Evolutionary conservation across 2,329 filamentous ascomycete genomes (phyloP).

Genomic region (Balansia obtecta): DNA sequence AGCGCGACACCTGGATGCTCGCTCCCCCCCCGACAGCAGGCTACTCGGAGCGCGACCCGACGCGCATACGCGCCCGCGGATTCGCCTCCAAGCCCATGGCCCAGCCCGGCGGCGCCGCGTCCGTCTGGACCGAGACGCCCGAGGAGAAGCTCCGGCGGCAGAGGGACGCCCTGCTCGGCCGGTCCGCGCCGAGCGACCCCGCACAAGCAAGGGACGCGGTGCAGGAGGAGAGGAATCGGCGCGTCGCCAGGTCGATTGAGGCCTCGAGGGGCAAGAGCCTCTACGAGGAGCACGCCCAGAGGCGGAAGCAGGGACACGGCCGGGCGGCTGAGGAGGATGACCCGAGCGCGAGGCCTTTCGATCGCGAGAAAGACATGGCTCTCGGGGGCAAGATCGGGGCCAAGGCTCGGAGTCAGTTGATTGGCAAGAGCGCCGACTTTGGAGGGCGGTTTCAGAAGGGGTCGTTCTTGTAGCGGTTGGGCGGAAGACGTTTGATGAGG

Average conservation of each 20-base stretch:
- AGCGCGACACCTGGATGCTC: constrained; percentile 80
- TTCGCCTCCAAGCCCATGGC: constrained; percentile 54
- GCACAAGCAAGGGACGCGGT: constrained; percentile 29
- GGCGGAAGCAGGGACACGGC: constrained; percentile 24
- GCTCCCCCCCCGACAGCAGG: constrained; percentile 43
- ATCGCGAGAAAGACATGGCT: constrained; percentile 88
- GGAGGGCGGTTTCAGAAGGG: constrained; percentile 71
- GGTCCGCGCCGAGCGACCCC: constrained; percentile 31
- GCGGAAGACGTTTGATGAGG: background rate
- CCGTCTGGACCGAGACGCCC: constrained; percentile 84
- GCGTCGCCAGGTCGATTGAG: constrained; percentile 37
- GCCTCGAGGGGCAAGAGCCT: constrained; percentile 44
- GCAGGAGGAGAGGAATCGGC: constrained; percentile 40
- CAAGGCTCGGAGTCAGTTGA: constrained; percentile 63
- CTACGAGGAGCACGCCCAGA: constrained; percentile 42
- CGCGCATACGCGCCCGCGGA: constrained; percentile 67
- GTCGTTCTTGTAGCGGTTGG: constrained; percentile 36
- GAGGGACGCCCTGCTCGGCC: constrained; percentile 71
- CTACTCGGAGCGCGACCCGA: constrained; percentile 61
- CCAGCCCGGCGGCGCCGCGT: constrained; percentile 28
- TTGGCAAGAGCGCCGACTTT: constrained; percentile 71
- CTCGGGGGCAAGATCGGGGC: constrained; percentile 58
- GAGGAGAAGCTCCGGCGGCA: constrained; percentile 74
- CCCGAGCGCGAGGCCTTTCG: constrained; percentile 78
- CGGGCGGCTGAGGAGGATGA: constrained; percentile 68